phyloP scores from a whole-genome alignment of 345 rosid genomes.

The Eucalyptus coolabah region DNA sequence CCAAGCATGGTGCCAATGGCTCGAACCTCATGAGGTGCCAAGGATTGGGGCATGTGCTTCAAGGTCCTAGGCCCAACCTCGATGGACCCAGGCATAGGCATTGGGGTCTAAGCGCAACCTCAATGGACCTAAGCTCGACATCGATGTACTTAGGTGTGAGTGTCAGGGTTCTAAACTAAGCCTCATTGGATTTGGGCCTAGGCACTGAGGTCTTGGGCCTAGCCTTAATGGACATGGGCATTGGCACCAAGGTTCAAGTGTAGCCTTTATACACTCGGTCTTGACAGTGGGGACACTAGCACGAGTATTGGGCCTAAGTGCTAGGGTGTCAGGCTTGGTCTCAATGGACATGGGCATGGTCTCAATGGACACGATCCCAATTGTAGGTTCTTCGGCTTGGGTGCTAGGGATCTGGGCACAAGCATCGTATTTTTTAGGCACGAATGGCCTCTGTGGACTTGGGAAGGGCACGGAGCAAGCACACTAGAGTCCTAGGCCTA shows the following conservation, averaged over 20 bases:
- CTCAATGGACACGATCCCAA: accelerated
- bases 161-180: accelerated
- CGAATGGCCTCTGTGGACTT: neutral
- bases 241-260: accelerated
- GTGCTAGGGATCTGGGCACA: neutral
- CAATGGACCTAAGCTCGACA: accelerated
- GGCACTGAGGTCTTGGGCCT: accelerated
- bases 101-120: neutral
- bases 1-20: neutral
- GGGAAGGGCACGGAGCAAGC: accelerated
- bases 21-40: accelerated
- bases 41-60: too few relatives aligned
- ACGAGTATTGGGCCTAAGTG: accelerated
- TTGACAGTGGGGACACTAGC: neutral
- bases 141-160: accelerated
- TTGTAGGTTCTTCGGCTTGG: neutral
- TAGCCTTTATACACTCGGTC: neutral
- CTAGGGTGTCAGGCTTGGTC: accelerated
- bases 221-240: accelerated
- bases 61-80: neutral
- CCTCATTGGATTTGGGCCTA: neutral
- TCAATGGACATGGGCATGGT: neutral
- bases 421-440: neutral
- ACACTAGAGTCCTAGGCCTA: neutral
- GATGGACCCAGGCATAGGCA: accelerated